Conservation (phyloP, 257 asterid species). For the Capsicum pubescens region DNA sequence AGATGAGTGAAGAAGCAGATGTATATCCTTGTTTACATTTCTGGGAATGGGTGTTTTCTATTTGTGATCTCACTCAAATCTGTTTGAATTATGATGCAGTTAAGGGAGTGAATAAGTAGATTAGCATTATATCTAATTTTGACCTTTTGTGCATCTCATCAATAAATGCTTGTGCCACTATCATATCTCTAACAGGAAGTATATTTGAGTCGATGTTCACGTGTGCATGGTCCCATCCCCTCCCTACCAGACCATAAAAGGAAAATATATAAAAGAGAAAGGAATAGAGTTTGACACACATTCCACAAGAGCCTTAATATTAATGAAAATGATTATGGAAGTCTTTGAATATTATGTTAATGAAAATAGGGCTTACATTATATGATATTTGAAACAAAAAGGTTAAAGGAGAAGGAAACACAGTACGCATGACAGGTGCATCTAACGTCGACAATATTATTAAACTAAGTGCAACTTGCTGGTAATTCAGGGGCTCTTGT, state of each 20-base stretch:
- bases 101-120: slow-evolving; percentile 20
- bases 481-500: too few species aligned
- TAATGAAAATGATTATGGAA: background rate
- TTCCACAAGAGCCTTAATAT: too few species aligned
- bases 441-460: background rate
- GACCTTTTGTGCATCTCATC: slow-evolving; percentile 1
- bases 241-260: too few species aligned
- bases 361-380: background rate
- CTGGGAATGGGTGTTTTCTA: background rate
- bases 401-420: background rate
- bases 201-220: too few species aligned
- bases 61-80: background rate
- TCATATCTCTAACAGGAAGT: slow-evolving; percentile 9
- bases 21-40: background rate
- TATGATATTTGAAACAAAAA: background rate
- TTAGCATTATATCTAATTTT: slow-evolving; percentile 8
- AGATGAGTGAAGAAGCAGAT: background rate
- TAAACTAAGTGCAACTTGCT: slow-evolving; percentile 9
- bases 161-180: background rate
- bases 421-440: background rate
- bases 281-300: background rate
- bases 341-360: background rate
- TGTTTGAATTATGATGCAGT: slow-evolving; percentile 3
- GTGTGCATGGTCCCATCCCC: too few species aligned
- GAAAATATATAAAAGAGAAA: background rate